These are phyloP conservation scores for Debaryomyces sp. DNA, from an alignment of 1,139 yeast species.

Conservation along the genomic window DNA sequence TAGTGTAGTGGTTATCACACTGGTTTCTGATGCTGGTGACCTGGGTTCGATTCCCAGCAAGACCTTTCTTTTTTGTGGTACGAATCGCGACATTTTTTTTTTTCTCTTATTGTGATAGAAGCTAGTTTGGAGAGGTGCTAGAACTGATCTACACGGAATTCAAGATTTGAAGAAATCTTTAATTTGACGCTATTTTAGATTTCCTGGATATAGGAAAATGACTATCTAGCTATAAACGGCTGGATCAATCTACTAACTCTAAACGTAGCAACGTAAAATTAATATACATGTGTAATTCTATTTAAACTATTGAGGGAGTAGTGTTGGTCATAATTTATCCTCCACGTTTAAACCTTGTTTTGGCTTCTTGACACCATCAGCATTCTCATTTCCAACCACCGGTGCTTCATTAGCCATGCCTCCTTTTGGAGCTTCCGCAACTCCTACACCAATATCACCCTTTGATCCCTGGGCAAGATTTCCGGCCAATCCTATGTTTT, in stretches of 20 bases:
- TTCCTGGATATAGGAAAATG: background rate
- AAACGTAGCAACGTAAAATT: slow-evolving; percentile 3
- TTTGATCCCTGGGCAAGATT: slow-evolving; percentile 46
- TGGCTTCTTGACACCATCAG: slow-evolving; percentile 19
- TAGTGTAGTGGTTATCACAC: slow-evolving; percentile 41
- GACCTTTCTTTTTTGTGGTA: slow-evolving; percentile 22
- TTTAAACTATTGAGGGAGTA: background rate
- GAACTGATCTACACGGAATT: background rate
- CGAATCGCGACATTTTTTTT: slow-evolving; percentile 12
- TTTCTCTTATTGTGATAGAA: background rate
- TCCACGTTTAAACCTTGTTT: slow-evolving; percentile 1
- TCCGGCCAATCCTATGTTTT: slow-evolving; percentile 40
- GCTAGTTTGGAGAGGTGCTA: no score
- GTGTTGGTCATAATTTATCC: background rate
- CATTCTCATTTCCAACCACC: slow-evolving; percentile 47
- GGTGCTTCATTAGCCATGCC: slow-evolving; percentile 54
- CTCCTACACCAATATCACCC: slow-evolving; percentile 47
- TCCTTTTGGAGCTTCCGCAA: slow-evolving; percentile 53
- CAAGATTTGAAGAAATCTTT: no score
- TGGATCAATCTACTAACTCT: background rate
- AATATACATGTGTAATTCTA: slow-evolving; percentile 3
- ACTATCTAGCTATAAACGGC: no score
- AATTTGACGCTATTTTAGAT: no score
- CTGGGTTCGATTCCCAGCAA: slow-evolving; percentile 43
- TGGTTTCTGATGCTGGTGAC: slow-evolving; percentile 42